Percentiles rank a stretch among this genome's conserved stretches.
These are phyloP conservation scores for Camelina neglecta DNA, from an alignment of 345 rosid species.

Conservation along the genomic window DNA sequence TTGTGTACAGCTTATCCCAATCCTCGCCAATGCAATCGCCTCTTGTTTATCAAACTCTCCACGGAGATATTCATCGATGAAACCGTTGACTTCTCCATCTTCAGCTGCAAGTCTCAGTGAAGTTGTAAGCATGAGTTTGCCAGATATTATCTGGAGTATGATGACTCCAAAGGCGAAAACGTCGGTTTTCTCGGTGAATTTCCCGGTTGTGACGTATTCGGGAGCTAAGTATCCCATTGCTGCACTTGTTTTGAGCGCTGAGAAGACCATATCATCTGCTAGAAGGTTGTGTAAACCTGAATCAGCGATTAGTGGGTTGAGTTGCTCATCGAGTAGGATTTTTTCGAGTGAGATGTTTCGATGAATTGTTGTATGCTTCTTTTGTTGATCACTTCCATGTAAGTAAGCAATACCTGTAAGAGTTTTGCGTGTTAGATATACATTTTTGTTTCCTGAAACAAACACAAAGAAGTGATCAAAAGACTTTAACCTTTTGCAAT, in stretches of 20 bases:
- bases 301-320: conserved; percentile 85
- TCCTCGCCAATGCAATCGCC: conserved; percentile 63
- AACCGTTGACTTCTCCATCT: conserved; percentile 54
- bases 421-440: not conserved
- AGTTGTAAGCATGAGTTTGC: conserved; percentile 62
- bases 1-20: conserved; percentile 66
- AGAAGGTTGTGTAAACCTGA: conserved; percentile 80
- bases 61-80: conserved; percentile 60
- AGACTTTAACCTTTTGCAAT: conserved; percentile 76
- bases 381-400: conserved; percentile 59
- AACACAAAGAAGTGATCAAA: not conserved
- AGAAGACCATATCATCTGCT: conserved; percentile 85
- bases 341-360: conserved; percentile 82
- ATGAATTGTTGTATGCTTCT: conserved; percentile 67
- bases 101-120: conserved; percentile 71
- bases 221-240: conserved; percentile 98
- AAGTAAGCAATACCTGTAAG: conserved; percentile 74
- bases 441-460: not conserved
- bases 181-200: conserved; percentile 83
- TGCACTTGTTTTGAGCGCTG: conserved; percentile 85
- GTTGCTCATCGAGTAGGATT: conserved; percentile 74
- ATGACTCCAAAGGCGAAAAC: conserved; percentile 91
- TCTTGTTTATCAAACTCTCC: conserved; percentile 59
- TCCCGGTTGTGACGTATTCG: conserved; percentile 87
- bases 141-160: conserved; percentile 81